Conservation (phyloP, 2,329 filamentous ascomycete genomes). For the Aspergillus awamori region DNA sequence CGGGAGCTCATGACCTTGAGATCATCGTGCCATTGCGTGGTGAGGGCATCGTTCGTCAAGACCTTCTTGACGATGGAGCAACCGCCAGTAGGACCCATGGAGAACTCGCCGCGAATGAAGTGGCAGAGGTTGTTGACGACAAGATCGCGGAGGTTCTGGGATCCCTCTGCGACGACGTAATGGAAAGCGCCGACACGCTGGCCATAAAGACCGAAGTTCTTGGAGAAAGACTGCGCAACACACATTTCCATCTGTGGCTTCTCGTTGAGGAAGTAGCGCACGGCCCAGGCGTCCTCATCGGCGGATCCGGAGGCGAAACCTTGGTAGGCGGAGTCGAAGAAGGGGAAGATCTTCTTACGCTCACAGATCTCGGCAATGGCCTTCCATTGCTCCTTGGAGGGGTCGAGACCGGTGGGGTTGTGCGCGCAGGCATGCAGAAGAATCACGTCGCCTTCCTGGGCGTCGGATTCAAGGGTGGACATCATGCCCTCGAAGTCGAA, state of each 20-base stretch:
- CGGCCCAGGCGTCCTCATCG: conserved; percentile 79
- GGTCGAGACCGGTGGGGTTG: conserved; percentile 96
- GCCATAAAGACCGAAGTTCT: conserved; percentile 81
- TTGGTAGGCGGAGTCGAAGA: conserved; percentile 98
- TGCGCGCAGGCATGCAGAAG: conserved; percentile 94
- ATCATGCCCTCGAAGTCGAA: conserved; percentile 62
- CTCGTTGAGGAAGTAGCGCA: conserved; percentile 87
- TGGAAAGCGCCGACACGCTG: conserved; percentile 96
- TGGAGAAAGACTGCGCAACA: conserved; percentile 63
- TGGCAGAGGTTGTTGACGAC: conserved; percentile 45
- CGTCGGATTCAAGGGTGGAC: conserved; percentile 81
- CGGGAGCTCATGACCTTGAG: conserved; percentile 88
- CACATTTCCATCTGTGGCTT: conserved; percentile 67
- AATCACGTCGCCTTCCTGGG: conserved; percentile 78
- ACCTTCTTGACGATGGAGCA: conserved; percentile 81
- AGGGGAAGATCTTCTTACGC: conserved; percentile 85
- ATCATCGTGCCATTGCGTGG: conserved; percentile 87
- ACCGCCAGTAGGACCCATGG: conserved; percentile 74
- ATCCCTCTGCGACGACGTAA: conserved; percentile 42
- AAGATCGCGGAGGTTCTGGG: conserved; percentile 32
- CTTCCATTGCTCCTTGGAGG: conserved; percentile 89
- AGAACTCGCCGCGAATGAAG: conserved; percentile 44
- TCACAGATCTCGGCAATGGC: conserved; percentile 78
- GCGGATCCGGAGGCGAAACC: conserved; percentile 93
- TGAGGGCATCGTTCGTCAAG: conserved; percentile 75